Base-by-base conservation (phyloP, 2,329 filamentous ascomycete genomes). In the Ambrosiella xylebori region DNA sequence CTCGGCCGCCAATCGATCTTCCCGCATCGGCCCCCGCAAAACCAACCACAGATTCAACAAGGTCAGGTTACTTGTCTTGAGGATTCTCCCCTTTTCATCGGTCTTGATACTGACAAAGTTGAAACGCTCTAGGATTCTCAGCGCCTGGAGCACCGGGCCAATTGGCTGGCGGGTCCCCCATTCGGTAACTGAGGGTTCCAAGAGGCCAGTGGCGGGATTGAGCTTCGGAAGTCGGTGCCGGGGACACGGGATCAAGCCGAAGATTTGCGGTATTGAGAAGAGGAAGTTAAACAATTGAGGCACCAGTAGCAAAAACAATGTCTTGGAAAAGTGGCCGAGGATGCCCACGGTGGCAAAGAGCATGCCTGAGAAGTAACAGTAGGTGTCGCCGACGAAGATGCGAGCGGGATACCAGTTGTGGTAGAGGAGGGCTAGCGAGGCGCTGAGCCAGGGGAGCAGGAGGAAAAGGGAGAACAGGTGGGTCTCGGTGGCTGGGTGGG, bases 341-440 rank as follows among this genome's bases (percentile, higher is more conserved):
- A 98, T 97, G 62, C 88, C 89, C 63, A 97, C 93, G 50, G 96
- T 90, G 57, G 91, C 93, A 68, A 98, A 98, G 44, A 97, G 87
- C 89, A 98, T 98, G 64, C 93, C 93, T 0, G 93, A 93, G 70
- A 98, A 96, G 73, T 98, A 98, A 77, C 93, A 98, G 77, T 97
- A 98, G 3, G 93, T 98, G 71, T 98, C 93, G 58, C 93, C 93
- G 8, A 97, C 91, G 66, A 98, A 98, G 8, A 97, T 93, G 65
- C 82, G 84, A 27, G 91, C 88, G 0, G 93, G 93, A 68, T 89
- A 98, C 87, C 89, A 94, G 71, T 98, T 98, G 74, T 98, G 90
- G 68, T 73, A 81, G 66, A 93, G 79, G 13, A 98, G 77, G 7
- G 93, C 93, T 55, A 86, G 71, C 7, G 89, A 96, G 57, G 96